Conservation (phyloP, 2,329 filamentous ascomycete species). For the Sclerotinia minor region DNA sequence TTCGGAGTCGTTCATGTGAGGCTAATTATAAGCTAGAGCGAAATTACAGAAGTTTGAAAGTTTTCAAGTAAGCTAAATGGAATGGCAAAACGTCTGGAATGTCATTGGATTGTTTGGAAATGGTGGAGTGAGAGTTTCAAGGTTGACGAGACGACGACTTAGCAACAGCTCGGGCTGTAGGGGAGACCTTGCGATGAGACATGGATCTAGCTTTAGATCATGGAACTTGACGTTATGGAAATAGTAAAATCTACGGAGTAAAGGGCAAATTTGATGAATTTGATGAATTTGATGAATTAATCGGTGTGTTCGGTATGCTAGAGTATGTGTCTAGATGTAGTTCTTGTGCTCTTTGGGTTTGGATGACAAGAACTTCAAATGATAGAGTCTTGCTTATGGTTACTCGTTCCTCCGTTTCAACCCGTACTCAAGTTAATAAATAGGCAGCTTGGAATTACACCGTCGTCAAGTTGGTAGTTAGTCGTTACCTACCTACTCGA, state of each 20-base stretch:
- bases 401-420: not conserved
- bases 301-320: not conserved
- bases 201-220: slow-evolving; percentile 7
- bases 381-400: not conserved
- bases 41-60: not conserved
- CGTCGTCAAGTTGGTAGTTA: not conserved
- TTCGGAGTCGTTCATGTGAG: not conserved
- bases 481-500: too few relatives aligned
- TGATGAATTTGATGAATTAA: not conserved
- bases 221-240: slow-evolving; percentile 17
- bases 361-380: not conserved
- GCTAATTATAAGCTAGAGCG: not conserved
- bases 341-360: not conserved
- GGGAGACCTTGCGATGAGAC: not conserved
- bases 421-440: not conserved
- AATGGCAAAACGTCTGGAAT: not conserved
- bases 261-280: not conserved
- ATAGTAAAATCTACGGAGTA: not conserved
- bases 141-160: slow-evolving; percentile 16
- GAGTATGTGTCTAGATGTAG: not conserved
- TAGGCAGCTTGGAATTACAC: not conserved
- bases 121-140: not conserved
- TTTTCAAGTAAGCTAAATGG: not conserved
- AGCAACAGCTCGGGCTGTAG: not conserved
- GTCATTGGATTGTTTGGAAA: slow-evolving; percentile 9